A percentile compares a stretch with the other conserved stretches of the same genome.
phyloP scores from a whole-genome alignment of 306 rosid species.

The Pterocarpus macrocarpus region DNA sequence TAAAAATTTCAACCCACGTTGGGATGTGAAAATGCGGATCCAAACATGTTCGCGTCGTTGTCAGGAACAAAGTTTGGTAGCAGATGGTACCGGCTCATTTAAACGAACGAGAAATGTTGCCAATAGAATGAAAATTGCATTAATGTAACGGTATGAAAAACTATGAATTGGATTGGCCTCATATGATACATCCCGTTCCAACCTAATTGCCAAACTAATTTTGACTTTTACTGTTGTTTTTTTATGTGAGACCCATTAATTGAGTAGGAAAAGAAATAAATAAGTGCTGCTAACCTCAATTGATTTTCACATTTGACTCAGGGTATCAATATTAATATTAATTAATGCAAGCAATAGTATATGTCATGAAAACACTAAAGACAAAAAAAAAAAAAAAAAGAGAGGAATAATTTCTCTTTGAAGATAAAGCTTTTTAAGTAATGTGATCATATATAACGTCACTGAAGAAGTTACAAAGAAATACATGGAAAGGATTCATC shows the following conservation, averaged over 20 bases:
- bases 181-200: background rate
- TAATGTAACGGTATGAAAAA: background rate
- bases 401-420: background rate
- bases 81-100: background rate
- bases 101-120: background rate
- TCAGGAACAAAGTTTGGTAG: background rate
- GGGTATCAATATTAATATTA: too few relatives aligned
- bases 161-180: background rate
- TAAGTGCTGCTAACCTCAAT: background rate
- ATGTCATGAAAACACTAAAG: too few relatives aligned
- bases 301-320: background rate
- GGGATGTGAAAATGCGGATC: too few relatives aligned
- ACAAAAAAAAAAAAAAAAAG: too few relatives aligned
- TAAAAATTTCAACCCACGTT: too few relatives aligned
- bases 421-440: too few relatives aligned
- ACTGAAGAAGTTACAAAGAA: too few relatives aligned
- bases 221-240: background rate
- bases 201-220: background rate
- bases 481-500: too few relatives aligned
- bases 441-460: too few relatives aligned
- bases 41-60: background rate
- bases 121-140: background rate
- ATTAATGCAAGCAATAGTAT: background rate
- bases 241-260: background rate
- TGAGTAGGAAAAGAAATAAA: background rate